phyloP scores from a whole-genome alignment of 2,329 filamentous ascomycete species.

The Fusarium cyanostomum region DNA sequence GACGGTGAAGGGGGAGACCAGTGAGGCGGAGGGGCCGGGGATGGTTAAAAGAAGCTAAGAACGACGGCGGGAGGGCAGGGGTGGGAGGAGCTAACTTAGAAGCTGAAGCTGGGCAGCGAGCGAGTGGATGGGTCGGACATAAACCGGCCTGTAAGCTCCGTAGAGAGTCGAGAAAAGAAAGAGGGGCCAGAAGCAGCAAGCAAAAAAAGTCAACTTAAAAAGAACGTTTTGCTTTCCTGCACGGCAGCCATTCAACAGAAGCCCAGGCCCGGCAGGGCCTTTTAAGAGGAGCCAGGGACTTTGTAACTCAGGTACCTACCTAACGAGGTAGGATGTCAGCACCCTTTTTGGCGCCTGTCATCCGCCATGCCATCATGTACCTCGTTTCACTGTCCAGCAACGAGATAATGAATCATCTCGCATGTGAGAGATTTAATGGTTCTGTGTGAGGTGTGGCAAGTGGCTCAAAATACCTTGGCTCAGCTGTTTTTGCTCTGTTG shows the following conservation, averaged over 20 bases:
- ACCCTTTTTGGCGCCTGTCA: conserved; percentile 7
- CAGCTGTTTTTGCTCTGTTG: not conserved
- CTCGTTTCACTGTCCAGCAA: too few relatives aligned
- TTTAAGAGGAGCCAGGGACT: conserved; percentile 13
- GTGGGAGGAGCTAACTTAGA: conserved; percentile 16
- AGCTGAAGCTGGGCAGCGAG: not conserved
- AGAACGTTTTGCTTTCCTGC: conserved; percentile 3
- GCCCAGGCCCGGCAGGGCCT: conserved; percentile 1
- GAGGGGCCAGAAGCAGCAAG: conserved; percentile 2
- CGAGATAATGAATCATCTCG: too few relatives aligned
- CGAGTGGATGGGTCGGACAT: conserved; percentile 2
- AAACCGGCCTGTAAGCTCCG: conserved; percentile 6
- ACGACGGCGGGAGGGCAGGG: conserved; percentile 10
- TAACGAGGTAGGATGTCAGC: too few relatives aligned
- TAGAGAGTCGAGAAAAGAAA: not conserved
- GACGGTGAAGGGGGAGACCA: conserved; percentile 5
- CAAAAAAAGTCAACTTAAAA: conserved; percentile 7
- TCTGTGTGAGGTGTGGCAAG: too few relatives aligned
- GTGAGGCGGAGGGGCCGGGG: conserved; percentile 12
- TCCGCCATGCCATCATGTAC: not conserved
- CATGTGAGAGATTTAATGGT: too few relatives aligned
- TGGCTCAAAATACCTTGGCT: too few relatives aligned
- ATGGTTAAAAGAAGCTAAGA: conserved; percentile 11
- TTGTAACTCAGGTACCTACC: too few relatives aligned
- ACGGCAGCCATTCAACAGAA: not conserved